Percentiles rank a stretch among this genome's conserved stretches.
These are phyloP conservation scores for Candida koratica DNA, from an alignment of 805 yeast genomes.

Conservation along the genomic window DNA sequence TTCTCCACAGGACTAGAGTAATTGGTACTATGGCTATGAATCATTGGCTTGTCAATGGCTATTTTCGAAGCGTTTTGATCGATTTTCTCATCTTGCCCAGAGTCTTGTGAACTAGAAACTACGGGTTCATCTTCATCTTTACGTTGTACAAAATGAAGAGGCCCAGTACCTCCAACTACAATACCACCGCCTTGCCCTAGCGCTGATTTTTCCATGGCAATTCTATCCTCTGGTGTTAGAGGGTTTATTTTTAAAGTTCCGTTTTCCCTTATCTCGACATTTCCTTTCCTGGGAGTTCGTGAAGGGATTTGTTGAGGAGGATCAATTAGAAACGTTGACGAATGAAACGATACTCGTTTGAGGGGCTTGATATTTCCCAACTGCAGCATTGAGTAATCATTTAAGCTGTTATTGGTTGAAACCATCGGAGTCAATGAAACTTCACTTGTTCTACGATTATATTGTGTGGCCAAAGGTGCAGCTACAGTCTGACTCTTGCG, in stretches of 20 bases:
- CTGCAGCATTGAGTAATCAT: slow-evolving; percentile 18
- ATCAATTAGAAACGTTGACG: slow-evolving; percentile 39
- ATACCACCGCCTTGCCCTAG: slow-evolving; percentile 56
- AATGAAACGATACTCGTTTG: slow-evolving; percentile 42
- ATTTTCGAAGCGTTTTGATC: slow-evolving; percentile 22
- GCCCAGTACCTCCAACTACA: slow-evolving; percentile 78
- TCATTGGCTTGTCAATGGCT: slow-evolving; percentile 34
- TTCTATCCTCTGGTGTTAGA: slow-evolving; percentile 50
- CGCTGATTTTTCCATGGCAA: slow-evolving; percentile 37
- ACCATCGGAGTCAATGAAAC: slow-evolving; percentile 2
- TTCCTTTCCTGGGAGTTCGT: slow-evolving; percentile 74
- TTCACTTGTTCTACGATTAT: slow-evolving; percentile 14
- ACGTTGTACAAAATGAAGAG: slow-evolving; percentile 39
- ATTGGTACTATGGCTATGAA: slow-evolving; percentile 16
- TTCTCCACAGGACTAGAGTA: slow-evolving; percentile 36
- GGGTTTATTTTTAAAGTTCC: slow-evolving; percentile 55
- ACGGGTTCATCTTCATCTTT: slow-evolving; percentile 17
- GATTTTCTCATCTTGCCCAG: slow-evolving; percentile 15
- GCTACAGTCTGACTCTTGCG: slow-evolving; percentile 20
- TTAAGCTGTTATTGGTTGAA: not conserved
- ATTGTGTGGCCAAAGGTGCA: slow-evolving; percentile 15
- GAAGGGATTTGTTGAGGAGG: slow-evolving; percentile 91
- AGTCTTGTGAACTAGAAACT: slow-evolving; percentile 9
- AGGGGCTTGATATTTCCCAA: slow-evolving; percentile 32
- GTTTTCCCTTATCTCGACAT: slow-evolving; percentile 53